Base-by-base conservation (phyloP, 1,284 basidiomycete genomes). In the Ustilago shanxiensis region DNA sequence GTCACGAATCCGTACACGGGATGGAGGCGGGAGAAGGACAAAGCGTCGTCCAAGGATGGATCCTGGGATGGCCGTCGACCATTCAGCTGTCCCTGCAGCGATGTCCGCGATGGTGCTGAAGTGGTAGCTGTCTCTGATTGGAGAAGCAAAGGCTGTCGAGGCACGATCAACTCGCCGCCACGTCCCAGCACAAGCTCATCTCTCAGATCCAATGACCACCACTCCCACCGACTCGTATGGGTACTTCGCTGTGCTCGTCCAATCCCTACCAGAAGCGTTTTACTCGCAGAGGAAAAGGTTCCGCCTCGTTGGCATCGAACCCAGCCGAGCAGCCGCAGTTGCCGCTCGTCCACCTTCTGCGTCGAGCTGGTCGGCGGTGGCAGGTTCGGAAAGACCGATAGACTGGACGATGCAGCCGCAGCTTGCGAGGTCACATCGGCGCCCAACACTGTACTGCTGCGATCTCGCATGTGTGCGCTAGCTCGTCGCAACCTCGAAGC, bases 281-380 rank as follows among this genome's bases (percentile, higher is more conserved):
- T 53, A 6, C 35, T 26, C 6, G 58, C 53, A 8, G 39, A 47
- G 14, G 57, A 58, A 55, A 66, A 64, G 61, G 51, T 55, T 14
- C 75, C 75, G 29, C 75, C 75, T 18, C 75, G 44, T 20, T 70
- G 67, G 22, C 63, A 64, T 14, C 64, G 67, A 11, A 77, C 63
- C 71, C 75, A 77, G 49, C 75, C 75, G 9, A 77, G 67, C 35
- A 74, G 55, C 20, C 71, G 61, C 18, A 74, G 61, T 45, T 73
- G 63, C 2, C 64, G 66, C 16, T 72, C 74, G 37, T 77, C 74
- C 6, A 54, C 24, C 29, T 55, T 72, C 10, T 67, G 70, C 41
- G 57, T 72, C 13, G 65, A 10, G 20, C 33, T 69, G 20, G 35
- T 57, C 0, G 70, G 70, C 6, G 74, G 62, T n/a, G 70, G 63